These are phyloP conservation scores for Coriolopsis trogii DNA, from an alignment of 1,284 basidiomycete genomes.

Conservation along the genomic window DNA sequence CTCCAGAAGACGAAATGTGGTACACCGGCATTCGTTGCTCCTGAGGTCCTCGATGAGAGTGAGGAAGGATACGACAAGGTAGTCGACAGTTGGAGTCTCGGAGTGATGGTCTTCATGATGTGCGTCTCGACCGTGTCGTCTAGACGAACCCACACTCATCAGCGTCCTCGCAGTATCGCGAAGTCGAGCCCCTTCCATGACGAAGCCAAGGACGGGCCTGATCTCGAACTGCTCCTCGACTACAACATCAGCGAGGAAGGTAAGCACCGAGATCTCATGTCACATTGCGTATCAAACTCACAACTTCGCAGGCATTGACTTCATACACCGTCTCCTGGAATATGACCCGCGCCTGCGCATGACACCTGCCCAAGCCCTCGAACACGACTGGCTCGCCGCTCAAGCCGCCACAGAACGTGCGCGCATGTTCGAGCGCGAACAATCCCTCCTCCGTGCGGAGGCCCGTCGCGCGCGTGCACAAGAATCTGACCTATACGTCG, in stretches of 20 bases:
- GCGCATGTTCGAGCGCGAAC: not conserved
- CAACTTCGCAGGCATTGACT: not conserved
- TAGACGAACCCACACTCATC: not conserved
- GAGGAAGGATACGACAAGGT: not conserved
- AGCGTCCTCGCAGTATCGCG: not conserved
- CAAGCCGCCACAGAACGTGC: not conserved
- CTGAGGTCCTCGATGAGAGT: not conserved
- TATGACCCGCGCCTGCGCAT: not conserved
- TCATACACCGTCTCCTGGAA: constrained; percentile 5
- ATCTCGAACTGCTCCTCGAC: constrained; percentile 1
- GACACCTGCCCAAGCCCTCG: constrained; percentile 1
- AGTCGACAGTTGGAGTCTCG: constrained; percentile 6
- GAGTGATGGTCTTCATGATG: not conserved
- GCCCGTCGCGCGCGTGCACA: not conserved
- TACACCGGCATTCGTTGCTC: not conserved
- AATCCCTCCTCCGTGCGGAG: not conserved
- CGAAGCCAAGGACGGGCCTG: not conserved
- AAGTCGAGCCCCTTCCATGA: not conserved
- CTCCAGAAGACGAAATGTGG: not conserved
- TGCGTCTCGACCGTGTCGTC: not conserved
- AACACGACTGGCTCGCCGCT: not conserved
- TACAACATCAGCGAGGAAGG: constrained; percentile 2
- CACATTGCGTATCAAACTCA: not conserved
- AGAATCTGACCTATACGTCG: not conserved
- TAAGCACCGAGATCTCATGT: not conserved